phyloP scores from a whole-genome alignment of 1,284 basidiomycete genomes.

The Leccinum variabile region DNA sequence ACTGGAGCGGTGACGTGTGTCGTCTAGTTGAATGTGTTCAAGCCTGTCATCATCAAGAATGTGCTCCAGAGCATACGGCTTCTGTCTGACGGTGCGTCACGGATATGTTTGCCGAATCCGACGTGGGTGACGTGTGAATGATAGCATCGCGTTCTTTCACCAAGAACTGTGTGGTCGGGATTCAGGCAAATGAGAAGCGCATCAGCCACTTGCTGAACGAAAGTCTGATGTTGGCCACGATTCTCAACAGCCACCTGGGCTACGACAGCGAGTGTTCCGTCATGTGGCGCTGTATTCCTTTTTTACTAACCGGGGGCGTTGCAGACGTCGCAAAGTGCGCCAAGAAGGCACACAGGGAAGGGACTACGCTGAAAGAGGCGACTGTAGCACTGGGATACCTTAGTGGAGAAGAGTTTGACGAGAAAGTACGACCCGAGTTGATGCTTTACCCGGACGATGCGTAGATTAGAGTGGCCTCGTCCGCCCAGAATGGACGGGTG shows the following conservation, averaged over 20 bases:
- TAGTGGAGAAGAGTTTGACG: slow-evolving; percentile 91
- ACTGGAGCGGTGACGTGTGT: slow-evolving; percentile 10
- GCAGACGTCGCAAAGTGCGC: slow-evolving; percentile 96
- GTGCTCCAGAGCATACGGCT: slow-evolving; percentile 94
- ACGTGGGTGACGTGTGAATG: slow-evolving; percentile 8
- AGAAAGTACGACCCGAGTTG: slow-evolving; percentile 92
- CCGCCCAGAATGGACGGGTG: slow-evolving; percentile 28
- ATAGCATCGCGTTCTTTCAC: slow-evolving; percentile 87
- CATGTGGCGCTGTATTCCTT: background rate
- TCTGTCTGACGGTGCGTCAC: slow-evolving; percentile 77
- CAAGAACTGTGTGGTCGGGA: slow-evolving; percentile 96
- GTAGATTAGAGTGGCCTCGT: slow-evolving; percentile 21
- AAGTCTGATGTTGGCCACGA: slow-evolving; percentile 95
- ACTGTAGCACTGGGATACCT: slow-evolving; percentile 87
- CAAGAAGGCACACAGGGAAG: slow-evolving; percentile 99
- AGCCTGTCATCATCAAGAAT: slow-evolving; percentile 98
- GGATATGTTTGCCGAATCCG: background rate
- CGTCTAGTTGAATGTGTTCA: slow-evolving; percentile 92
- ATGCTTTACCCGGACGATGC: slow-evolving; percentile 74
- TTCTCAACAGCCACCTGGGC: slow-evolving; percentile 89
- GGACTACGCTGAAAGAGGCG: slow-evolving; percentile 93
- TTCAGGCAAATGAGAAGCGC: slow-evolving; percentile 92
- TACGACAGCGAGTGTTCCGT: slow-evolving; percentile 80
- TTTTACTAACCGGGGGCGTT: slow-evolving; percentile 15
- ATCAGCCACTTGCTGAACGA: slow-evolving; percentile 91